Percentiles rank a stretch among this genome's conserved stretches.
Evolutionary conservation across 2,329 filamentous ascomycete species (phyloP).

Genomic region (Fusarium xyrophilum): DNA sequence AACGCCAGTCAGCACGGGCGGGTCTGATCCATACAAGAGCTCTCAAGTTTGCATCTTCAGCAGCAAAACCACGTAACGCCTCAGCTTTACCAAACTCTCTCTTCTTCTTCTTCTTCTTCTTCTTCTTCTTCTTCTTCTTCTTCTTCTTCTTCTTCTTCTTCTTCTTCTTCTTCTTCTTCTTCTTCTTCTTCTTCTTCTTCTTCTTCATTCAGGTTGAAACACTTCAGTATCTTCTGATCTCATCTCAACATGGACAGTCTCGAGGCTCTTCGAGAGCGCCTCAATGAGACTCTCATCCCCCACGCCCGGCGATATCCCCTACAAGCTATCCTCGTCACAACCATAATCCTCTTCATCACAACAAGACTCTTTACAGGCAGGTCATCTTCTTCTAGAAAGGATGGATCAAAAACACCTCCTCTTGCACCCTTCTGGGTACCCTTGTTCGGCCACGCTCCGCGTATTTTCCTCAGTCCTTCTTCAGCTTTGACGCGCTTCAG

Average conservation of each 20-base stretch:
- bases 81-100: slow-evolving; percentile 1
- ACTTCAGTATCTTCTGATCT: neutral
- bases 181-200: too few species aligned
- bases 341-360: slow-evolving; percentile 40
- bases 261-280: slow-evolving; percentile 12
- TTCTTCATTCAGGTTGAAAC: neutral
- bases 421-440: slow-evolving; percentile 48
- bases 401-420: slow-evolving; percentile 35
- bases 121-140: too few species aligned
- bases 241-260: slow-evolving; percentile 24
- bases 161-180: too few species aligned
- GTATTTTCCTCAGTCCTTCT: slow-evolving; percentile 42
- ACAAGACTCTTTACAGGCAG: slow-evolving; percentile 37
- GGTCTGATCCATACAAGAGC: slow-evolving; percentile 29
- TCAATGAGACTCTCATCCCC: slow-evolving; percentile 32
- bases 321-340: slow-evolving; percentile 35
- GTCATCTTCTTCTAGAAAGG: slow-evolving; percentile 49
- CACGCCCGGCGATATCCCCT: slow-evolving; percentile 35
- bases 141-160: too few species aligned
- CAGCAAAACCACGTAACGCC: slow-evolving; percentile 29
- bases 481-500: slow-evolving; percentile 44
- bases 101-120: too few species aligned
- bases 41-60: slow-evolving; percentile 14
- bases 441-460: slow-evolving; percentile 47
- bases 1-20: slow-evolving; percentile 27